Evolutionary conservation across 2,329 filamentous ascomycete genomes (phyloP).

Genomic region (Nigrospora sphaerica): DNA sequence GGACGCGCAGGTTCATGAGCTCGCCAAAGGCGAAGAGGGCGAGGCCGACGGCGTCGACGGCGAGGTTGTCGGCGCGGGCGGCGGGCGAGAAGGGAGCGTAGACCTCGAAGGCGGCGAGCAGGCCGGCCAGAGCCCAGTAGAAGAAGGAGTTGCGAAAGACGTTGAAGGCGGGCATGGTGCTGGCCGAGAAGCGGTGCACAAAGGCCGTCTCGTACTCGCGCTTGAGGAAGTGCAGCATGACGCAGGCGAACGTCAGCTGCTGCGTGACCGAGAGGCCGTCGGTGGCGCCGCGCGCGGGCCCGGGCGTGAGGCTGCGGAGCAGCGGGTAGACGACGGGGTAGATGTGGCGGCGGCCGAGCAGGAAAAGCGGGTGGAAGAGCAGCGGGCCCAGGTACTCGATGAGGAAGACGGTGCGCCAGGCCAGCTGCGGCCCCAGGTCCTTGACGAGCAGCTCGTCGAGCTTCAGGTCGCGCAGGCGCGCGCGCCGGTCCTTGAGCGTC

Average conservation of each 20-base stretch:
- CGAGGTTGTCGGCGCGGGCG: conserved; percentile 39
- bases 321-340: conserved; percentile 45
- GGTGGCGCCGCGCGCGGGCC: conserved; percentile 25
- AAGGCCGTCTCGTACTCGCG: conserved; percentile 92
- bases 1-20: conserved; percentile 71
- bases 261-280: conserved; percentile 59
- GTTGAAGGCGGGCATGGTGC: conserved; percentile 86
- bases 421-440: conserved; percentile 84
- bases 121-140: conserved; percentile 83
- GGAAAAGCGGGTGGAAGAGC: conserved; percentile 71
- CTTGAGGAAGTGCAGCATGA: conserved; percentile 83
- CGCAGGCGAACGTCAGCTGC: conserved; percentile 64
- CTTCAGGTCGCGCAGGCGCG: conserved; percentile 38
- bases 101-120: conserved; percentile 76
- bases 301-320: conserved; percentile 34
- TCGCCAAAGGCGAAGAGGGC: conserved; percentile 72
- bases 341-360: conserved; percentile 66
- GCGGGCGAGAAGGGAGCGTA: conserved; percentile 71
- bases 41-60: conserved; percentile 60
- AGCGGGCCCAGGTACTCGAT: conserved; percentile 93
- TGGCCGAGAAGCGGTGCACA: conserved; percentile 88
- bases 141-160: conserved; percentile 93
- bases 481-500: conserved; percentile 56
- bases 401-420: conserved; percentile 89
- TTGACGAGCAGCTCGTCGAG: conserved; percentile 71